A percentile compares a stretch with the other conserved stretches of the same genome.
Conservation (phyloP, 2,329 filamentous ascomycete genomes). For the Coniella vitis region DNA sequence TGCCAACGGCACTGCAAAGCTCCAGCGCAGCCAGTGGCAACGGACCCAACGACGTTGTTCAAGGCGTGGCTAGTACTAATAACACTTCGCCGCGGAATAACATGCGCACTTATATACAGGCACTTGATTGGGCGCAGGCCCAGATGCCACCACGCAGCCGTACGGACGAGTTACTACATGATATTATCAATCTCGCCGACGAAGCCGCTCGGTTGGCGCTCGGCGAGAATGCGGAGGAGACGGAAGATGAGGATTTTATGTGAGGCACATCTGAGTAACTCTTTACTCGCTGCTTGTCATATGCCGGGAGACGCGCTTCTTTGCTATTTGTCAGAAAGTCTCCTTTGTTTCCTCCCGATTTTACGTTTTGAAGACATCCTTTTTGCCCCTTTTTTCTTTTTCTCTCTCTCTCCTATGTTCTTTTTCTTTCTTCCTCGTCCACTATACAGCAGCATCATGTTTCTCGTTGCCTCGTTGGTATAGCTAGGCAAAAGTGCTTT, state of each 20-base stretch:
- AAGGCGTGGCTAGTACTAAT: neutral
- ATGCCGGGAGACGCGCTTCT: constrained; percentile 11
- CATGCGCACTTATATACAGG: constrained; percentile 13
- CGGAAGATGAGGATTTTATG: constrained; percentile 37
- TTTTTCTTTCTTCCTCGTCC: too few species aligned
- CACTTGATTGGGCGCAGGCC: constrained; percentile 14
- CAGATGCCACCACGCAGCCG: constrained; percentile 22
- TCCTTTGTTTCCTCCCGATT: neutral
- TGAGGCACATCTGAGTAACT: constrained; percentile 18
- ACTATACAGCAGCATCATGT: too few species aligned
- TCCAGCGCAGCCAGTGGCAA: neutral
- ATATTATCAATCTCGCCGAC: constrained; percentile 36
- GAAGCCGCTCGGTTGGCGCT: constrained; percentile 37
- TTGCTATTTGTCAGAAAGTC: constrained; percentile 3
- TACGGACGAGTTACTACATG: constrained; percentile 29
- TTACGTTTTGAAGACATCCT: too few species aligned
- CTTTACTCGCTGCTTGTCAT: constrained; percentile 2
- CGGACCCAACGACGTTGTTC: neutral
- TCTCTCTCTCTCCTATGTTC: too few species aligned
- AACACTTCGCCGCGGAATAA: constrained; percentile 9
- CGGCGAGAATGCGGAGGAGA: constrained; percentile 21
- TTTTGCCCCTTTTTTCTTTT: too few species aligned
- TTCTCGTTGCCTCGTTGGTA: too few species aligned
- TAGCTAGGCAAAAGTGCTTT: neutral
- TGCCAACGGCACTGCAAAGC: constrained; percentile 6